Conservation (phyloP, 108 stramenopile species). For the Nannochloropsis gaditana region DNA sequence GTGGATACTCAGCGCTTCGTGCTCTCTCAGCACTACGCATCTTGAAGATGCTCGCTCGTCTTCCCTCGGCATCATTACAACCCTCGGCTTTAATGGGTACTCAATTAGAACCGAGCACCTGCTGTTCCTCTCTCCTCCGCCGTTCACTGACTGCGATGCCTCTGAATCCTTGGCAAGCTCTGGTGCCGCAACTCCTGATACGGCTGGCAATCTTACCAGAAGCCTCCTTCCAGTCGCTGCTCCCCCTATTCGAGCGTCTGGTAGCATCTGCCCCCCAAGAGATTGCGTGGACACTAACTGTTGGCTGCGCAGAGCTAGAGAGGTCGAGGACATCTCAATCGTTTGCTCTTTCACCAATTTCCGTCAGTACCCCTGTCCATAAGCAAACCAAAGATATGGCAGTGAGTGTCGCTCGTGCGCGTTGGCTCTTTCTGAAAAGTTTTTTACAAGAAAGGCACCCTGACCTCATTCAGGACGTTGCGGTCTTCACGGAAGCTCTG, state of each 20-base stretch:
- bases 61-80: no score
- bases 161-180: not conserved
- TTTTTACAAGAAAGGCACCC: not conserved
- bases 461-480: not conserved
- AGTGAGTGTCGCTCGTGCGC: not conserved
- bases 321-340: not conserved
- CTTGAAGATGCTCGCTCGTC: not conserved
- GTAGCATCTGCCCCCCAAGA: not conserved
- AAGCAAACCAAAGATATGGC: not conserved
- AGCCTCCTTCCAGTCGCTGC: not conserved
- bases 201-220: not conserved
- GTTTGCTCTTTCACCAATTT: not conserved
- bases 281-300: not conserved
- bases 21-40: not conserved
- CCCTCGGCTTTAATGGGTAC: no score
- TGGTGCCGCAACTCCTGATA: not conserved
- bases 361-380: not conserved
- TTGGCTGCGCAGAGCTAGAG: not conserved
- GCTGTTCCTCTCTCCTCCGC: not conserved
- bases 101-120: not conserved
- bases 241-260: not conserved
- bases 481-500: not conserved
- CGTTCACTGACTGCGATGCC: not conserved
- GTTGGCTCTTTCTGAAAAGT: not conserved
- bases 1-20: not conserved